Conservation (phyloP, 441 rosid species). For the Arabidopsis lyrata region DNA sequence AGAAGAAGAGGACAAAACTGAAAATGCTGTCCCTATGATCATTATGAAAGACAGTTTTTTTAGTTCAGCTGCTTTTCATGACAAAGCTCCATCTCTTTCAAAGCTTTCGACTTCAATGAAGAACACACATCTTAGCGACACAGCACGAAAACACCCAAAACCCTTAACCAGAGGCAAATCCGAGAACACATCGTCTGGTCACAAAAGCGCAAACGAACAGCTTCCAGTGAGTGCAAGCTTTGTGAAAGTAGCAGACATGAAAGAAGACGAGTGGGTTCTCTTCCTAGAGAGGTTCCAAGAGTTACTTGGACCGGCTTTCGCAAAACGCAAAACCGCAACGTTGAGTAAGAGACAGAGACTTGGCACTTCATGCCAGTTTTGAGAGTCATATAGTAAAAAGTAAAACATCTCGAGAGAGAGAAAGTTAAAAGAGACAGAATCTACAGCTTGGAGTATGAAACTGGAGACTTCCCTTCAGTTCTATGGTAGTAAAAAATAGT, state of each 20-base stretch:
- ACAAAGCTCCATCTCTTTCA: constrained; percentile 55
- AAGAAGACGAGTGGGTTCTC: constrained; percentile 74
- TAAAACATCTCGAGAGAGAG: constrained; percentile 28
- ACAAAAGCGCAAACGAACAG: constrained; percentile 88
- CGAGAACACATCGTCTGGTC: constrained; percentile 77
- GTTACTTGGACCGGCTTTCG: constrained; percentile 73
- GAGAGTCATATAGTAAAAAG: constrained; percentile 46
- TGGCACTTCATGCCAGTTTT: constrained; percentile 99
- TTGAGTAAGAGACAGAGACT: constrained; percentile 91
- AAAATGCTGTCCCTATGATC: constrained; percentile 37
- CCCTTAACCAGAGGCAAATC: constrained; percentile 50
- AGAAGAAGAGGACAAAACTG: constrained; percentile 53
- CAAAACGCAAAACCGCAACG: constrained; percentile 66
- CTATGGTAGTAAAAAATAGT: constrained; percentile 29
- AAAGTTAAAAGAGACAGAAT: constrained; percentile 28
- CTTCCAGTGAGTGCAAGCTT: constrained; percentile 77
- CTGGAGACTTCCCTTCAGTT: constrained; percentile 29
- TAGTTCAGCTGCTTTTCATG: constrained; percentile 42
- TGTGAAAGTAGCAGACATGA: constrained; percentile 85
- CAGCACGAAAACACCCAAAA: constrained; percentile 46
- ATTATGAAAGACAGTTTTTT: constrained; percentile 32
- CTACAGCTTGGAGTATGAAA: constrained; percentile 35
- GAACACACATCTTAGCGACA: constrained; percentile 63
- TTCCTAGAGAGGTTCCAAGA: constrained; percentile 81
- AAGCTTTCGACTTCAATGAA: constrained; percentile 80